Conservation (phyloP, 2,329 filamentous ascomycete genomes). For the Cladorrhinum sp. region DNA sequence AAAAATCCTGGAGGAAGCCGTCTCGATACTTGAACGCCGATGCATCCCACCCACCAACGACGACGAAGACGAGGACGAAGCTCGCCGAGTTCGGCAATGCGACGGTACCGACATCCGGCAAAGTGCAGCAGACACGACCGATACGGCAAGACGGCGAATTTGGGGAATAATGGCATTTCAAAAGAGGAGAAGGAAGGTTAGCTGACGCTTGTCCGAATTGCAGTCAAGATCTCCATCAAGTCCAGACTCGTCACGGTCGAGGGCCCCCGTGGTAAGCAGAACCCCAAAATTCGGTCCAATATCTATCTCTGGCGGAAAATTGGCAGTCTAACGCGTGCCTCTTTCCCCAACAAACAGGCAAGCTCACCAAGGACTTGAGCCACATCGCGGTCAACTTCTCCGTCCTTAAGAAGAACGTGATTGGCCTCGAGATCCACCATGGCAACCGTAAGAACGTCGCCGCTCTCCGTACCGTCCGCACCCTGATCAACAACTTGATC, state of each 20-base stretch:
- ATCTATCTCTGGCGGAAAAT: conserved; percentile 9
- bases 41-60: neutral
- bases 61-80: neutral
- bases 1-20: conserved; percentile 12
- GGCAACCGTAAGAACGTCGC: conserved; percentile 97
- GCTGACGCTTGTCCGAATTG: conserved; percentile 37
- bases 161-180: conserved; percentile 4
- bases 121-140: conserved; percentile 5
- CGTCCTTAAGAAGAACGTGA: conserved; percentile 76
- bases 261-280: conserved; percentile 76
- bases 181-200: conserved; percentile 12
- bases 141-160: conserved; percentile 1
- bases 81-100: neutral
- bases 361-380: conserved; percentile 94
- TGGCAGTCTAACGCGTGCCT: conserved; percentile 29
- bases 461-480: conserved; percentile 95
- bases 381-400: conserved; percentile 97
- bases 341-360: conserved; percentile 54
- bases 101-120: neutral
- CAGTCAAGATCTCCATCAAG: conserved; percentile 98
- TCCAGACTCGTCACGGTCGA: conserved; percentile 94
- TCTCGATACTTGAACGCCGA: conserved; percentile 2
- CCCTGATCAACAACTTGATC: conserved; percentile 98
- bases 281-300: neutral
- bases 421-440: conserved; percentile 99